These are phyloP conservation scores for Colletotrichum navitas DNA, from an alignment of 2,329 filamentous ascomycete species.

Conservation along the genomic window DNA sequence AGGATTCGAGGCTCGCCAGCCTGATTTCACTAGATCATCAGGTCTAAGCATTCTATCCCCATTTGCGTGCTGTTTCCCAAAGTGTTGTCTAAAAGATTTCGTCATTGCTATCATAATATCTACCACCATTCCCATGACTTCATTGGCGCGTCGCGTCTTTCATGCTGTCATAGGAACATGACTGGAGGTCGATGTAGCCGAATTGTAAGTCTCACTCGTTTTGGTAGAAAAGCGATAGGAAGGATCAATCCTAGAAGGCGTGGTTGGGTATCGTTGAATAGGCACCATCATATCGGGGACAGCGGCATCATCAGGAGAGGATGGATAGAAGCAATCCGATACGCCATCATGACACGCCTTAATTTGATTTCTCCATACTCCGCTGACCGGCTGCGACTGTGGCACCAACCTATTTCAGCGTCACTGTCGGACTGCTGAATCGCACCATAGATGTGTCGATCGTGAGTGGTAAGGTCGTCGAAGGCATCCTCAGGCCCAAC, in stretches of 20 bases:
- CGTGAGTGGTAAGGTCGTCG: background rate
- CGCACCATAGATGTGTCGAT: background rate
- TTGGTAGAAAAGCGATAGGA: background rate
- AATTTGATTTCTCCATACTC: background rate
- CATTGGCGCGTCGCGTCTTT: background rate
- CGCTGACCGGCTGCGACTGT: no score
- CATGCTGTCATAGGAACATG: slow-evolving; percentile 20
- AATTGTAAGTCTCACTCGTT: background rate
- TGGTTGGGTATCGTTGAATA: background rate
- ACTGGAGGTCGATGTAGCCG: background rate
- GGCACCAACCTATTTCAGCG: background rate
- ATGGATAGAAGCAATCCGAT: background rate
- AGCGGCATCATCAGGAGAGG: background rate
- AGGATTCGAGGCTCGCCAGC: no score
- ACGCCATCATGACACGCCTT: background rate
- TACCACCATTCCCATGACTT: slow-evolving; percentile 13
- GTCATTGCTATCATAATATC: slow-evolving; percentile 34
- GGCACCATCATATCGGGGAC: background rate
- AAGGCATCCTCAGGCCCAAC: no score
- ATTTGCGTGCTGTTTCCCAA: slow-evolving; percentile 9
- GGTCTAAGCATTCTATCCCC: background rate
- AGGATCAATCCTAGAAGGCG: background rate
- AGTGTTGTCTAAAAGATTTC: slow-evolving; percentile 31
- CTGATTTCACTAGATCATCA: background rate
- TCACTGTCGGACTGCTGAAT: background rate